Evolutionary conservation across 352 stramenopile species (phyloP).

Genomic region (Globisporangium ultimum): DNA sequence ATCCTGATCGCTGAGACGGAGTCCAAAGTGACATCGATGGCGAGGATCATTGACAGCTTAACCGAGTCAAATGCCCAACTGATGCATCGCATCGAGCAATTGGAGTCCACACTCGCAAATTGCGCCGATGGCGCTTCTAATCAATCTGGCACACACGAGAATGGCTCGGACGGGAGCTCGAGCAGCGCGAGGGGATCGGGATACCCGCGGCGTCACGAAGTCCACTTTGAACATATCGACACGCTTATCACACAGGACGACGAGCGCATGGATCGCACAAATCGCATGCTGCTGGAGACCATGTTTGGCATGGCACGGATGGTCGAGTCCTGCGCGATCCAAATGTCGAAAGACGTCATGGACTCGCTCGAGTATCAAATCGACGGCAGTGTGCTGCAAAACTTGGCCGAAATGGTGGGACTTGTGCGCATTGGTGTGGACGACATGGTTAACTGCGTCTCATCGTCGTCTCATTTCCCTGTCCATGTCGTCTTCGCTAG

Average conservation of each 20-base stretch:
- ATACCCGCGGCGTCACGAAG: slow-evolving; percentile 16
- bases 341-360: slow-evolving; percentile 80
- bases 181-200: neutral
- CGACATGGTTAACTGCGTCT: slow-evolving; percentile 1
- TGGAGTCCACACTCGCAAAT: slow-evolving; percentile 41
- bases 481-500: slow-evolving; percentile 9
- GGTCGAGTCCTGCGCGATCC: slow-evolving; percentile 81
- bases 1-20: slow-evolving; percentile 61
- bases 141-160: neutral
- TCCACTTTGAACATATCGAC: slow-evolving; percentile 56
- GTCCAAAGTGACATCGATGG: slow-evolving; percentile 65
- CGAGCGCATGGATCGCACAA: slow-evolving; percentile 57
- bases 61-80: slow-evolving; percentile 74
- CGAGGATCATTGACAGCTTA: slow-evolving; percentile 74
- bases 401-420: slow-evolving; percentile 54
- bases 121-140: slow-evolving; percentile 8
- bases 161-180: neutral
- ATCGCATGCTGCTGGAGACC: slow-evolving; percentile 76
- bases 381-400: slow-evolving; percentile 57
- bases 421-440: too few relatives aligned
- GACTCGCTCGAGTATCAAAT: slow-evolving; percentile 77
- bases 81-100: slow-evolving; percentile 53
- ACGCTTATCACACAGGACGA: slow-evolving; percentile 48
- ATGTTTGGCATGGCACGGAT: slow-evolving; percentile 84
- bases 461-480: neutral